These are phyloP conservation scores for Aleurites moluccanus DNA, from an alignment of 441 rosid genomes.

Conservation along the genomic window DNA sequence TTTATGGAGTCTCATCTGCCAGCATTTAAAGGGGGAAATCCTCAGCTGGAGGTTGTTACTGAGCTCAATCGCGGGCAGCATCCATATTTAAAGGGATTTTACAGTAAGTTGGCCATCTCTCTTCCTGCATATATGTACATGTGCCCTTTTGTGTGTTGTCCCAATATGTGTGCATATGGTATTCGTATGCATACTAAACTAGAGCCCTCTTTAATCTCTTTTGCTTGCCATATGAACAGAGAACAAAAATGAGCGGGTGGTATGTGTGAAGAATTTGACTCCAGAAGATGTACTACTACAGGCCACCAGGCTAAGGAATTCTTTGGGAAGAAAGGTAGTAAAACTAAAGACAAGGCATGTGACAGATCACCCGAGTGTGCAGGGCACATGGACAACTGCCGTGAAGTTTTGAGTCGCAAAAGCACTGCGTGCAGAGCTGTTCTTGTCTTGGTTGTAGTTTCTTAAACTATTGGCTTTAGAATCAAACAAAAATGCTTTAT, in stretches of 20 bases:
- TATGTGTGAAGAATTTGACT: constrained; percentile 77
- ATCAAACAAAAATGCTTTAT: constrained; percentile 6
- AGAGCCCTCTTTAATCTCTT: neutral
- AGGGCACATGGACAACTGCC: constrained; percentile 86
- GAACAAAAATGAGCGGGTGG: constrained; percentile 74
- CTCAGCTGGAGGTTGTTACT: constrained; percentile 71
- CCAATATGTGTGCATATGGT: neutral
- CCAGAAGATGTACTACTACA: constrained; percentile 63
- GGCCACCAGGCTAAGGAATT: constrained; percentile 72
- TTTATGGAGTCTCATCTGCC: constrained; percentile 83
- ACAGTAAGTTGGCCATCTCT: constrained; percentile 43
- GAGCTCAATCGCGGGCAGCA: constrained; percentile 85
- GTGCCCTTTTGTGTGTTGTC: neutral
- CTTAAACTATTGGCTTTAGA: neutral
- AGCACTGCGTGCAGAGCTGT: neutral
- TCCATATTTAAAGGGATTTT: constrained; percentile 77
- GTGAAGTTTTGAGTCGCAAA: constrained; percentile 46
- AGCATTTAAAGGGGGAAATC: constrained; percentile 56
- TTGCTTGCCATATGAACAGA: constrained; percentile 31
- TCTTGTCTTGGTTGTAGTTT: neutral
- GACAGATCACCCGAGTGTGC: constrained; percentile 77
- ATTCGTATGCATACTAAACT: neutral
- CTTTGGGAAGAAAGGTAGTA: constrained; percentile 77
- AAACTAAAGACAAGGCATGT: constrained; percentile 77
- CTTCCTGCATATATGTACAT: neutral